Evolutionary conservation across 768 basidiomycete genomes (phyloP), one percentile per base, ranked within the genome.

Genomic region (Tricholoma flavovirens): DNA sequence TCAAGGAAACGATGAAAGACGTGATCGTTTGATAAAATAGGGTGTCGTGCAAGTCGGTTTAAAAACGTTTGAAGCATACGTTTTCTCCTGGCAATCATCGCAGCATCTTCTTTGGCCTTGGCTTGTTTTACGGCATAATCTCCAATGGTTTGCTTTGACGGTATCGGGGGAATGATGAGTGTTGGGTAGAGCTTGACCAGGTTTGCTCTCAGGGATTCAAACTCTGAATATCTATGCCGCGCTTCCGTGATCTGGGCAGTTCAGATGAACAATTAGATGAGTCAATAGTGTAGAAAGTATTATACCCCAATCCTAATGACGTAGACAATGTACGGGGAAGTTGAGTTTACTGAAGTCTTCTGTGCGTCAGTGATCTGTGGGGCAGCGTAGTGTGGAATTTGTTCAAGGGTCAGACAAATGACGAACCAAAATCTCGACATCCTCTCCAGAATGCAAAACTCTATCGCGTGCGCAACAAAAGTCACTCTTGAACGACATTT

Each of bases 71-170:
- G 90, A 29, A 99, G 77, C 86, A 98, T 92, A 49, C 97, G 86
- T 70, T 93, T 96, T 59, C 97, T 80, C 60, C 91, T 79, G 2
- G 92, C 83, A 68, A 99, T 98, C 76, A 98, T 83, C 1, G 88
- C 81, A 2, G 86, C 84, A 68, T 99, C 97, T 66, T 99, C 97
- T 67, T 96, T 98, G 21, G 96, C 97, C 71, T 96, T 97, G 12
- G 82, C 87, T 66, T 94, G 94, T 71, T 98, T 98, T 59, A 94
- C 88, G 1, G 97, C 97, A 76, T 99, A 99, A 64, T 98, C 97
- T 7, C 92, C 84, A 36, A 99, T 78, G 1, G 89, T 88, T 73
- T 98, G 93, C 73, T 99, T 98, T 1, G 91, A 94, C 2, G 97
- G 97, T 52, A 99, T 97, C 42, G 97, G 97, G 2, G 97, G 96